phyloP scores from a whole-genome alignment of 2,329 filamentous ascomycete genomes.

The Fusarium citri region DNA sequence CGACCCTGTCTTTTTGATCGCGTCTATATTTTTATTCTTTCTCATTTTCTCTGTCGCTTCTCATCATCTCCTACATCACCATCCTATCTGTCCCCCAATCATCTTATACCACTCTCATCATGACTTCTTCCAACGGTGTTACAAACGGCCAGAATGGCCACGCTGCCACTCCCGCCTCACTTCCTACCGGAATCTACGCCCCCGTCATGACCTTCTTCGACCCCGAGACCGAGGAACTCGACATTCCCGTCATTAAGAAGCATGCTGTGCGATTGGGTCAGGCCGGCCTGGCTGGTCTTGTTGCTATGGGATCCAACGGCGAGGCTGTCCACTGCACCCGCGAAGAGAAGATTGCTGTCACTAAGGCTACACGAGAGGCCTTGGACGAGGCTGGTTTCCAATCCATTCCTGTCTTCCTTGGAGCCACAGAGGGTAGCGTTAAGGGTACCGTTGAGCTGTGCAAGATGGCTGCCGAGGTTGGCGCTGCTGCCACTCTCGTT shows the following conservation, averaged over 20 bases:
- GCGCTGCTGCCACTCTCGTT: constrained; percentile 83
- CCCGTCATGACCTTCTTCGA: constrained; percentile 94
- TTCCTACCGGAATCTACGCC: constrained; percentile 86
- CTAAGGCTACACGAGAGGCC: constrained; percentile 81
- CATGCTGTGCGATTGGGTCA: constrained; percentile 82
- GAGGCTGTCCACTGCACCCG: constrained; percentile 87
- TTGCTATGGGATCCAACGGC: constrained; percentile 91
- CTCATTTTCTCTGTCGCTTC: constrained; percentile 12
- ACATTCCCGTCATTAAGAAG: constrained; percentile 81
- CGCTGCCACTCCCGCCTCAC: constrained; percentile 60
- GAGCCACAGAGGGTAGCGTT: constrained; percentile 84
- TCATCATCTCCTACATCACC: neutral
- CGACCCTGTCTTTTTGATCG: constrained; percentile 14
- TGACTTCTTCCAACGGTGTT: constrained; percentile 43
- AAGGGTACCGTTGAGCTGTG: constrained; percentile 81
- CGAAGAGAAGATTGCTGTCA: constrained; percentile 80
- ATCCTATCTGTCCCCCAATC: neutral
- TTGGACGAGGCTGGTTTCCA: constrained; percentile 83
- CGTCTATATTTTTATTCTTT: constrained; percentile 10
- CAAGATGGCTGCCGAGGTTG: constrained; percentile 73
- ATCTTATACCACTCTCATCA: constrained; percentile 27
- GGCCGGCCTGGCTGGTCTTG: constrained; percentile 82
- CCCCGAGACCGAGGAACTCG: constrained; percentile 84
- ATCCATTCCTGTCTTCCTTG: constrained; percentile 82
- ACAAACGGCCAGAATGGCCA: constrained; percentile 42